Evolutionary conservation across 176 grass and related monocot genomes (phyloP).

Genomic region (Rhynchospora breviuscula): DNA sequence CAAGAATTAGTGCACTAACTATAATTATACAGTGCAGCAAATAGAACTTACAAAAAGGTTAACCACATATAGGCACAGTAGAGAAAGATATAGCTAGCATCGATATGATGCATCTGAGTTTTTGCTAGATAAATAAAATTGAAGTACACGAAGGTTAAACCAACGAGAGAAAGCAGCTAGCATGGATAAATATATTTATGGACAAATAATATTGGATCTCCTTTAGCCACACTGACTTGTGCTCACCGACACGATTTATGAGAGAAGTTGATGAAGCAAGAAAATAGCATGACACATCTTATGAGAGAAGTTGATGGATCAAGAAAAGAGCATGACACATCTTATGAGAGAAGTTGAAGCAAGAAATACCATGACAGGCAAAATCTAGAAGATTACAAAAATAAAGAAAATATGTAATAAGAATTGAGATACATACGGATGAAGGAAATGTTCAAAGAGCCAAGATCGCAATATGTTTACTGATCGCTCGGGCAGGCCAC

Average conservation of each 20-base stretch:
- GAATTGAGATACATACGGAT: slow-evolving; percentile 58
- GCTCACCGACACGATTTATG: too few species aligned
- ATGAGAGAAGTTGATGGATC: neutral
- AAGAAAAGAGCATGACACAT: too few species aligned
- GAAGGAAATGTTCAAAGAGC: slow-evolving; percentile 99
- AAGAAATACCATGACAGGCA: neutral
- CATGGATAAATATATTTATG: neutral
- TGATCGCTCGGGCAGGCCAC: slow-evolving; percentile 88
- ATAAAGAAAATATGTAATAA: neutral
- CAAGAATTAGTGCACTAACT: neutral
- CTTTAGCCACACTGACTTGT: neutral
- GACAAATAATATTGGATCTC: neutral
- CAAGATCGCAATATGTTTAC: slow-evolving; percentile 70
- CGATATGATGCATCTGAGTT: neutral
- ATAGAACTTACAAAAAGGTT: too few species aligned
- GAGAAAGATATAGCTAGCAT: neutral
- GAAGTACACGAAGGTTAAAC: neutral
- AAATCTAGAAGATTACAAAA: neutral
- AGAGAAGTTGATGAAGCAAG: neutral
- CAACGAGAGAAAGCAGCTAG: neutral
- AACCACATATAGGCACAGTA: neutral
- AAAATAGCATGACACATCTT: neutral
- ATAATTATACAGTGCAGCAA: neutral
- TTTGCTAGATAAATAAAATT: neutral
- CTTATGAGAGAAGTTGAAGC: neutral